Evolutionary conservation across 108 stramenopile species (phyloP).

Genomic region (Fistulifera pelliculosa): DNA sequence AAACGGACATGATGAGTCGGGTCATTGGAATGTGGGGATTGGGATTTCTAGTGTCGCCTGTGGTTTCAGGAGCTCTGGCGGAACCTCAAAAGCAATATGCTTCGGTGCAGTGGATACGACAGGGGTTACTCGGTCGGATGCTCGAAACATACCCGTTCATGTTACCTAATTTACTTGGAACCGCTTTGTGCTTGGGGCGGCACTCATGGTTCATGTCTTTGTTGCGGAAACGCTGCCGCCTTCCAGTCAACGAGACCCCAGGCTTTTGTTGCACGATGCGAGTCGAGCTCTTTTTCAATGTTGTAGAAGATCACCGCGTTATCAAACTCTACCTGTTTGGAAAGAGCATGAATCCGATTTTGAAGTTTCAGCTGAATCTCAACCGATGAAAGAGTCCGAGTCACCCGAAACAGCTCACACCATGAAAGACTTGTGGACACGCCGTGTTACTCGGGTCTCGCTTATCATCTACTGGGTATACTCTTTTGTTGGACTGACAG

Average conservation of each 20-base stretch:
- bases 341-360: constrained; percentile 4
- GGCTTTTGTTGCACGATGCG: not conserved
- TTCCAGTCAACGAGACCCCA: constrained; percentile 6
- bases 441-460: not conserved
- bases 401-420: too few species aligned
- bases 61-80: constrained; percentile 43
- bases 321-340: not conserved
- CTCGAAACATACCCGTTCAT: constrained; percentile 46
- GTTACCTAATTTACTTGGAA: constrained; percentile 34
- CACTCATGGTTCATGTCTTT: constrained; percentile 17
- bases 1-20: constrained; percentile 40
- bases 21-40: constrained; percentile 46
- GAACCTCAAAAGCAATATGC: constrained; percentile 46
- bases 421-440: too few species aligned
- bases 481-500: constrained; percentile 36
- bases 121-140: constrained; percentile 7
- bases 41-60: constrained; percentile 52
- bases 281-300: not conserved
- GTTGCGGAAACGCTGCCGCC: constrained; percentile 47
- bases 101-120: constrained; percentile 2
- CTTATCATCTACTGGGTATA: constrained; percentile 43
- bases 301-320: not conserved
- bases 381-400: too few species aligned
- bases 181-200: constrained; percentile 25
- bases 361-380: not conserved